Percentiles rank a stretch among this genome's conserved stretches.
These are phyloP conservation scores for Jatropha multifida DNA, from an alignment of 441 rosid genomes.

Conservation along the genomic window DNA sequence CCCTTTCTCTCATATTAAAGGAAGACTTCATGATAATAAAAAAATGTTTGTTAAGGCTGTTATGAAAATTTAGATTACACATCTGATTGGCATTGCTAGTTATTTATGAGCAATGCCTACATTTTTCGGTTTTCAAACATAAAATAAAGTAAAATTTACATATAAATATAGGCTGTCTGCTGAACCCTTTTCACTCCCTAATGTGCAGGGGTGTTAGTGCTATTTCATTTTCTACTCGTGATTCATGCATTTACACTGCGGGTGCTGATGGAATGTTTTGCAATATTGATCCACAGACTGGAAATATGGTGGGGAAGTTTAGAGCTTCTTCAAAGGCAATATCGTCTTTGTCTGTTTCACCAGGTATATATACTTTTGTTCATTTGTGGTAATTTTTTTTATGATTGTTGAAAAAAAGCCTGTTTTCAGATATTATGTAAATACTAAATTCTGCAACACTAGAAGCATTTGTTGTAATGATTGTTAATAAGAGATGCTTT, in stretches of 20 bases:
- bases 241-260: constrained; percentile 60
- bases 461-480: background rate
- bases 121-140: background rate
- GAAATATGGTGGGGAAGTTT: constrained; percentile 58
- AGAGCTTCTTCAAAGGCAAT: constrained; percentile 78
- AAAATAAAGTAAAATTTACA: background rate
- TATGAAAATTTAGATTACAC: background rate
- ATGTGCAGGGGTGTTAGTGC: constrained; percentile 85
- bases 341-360: constrained; percentile 73
- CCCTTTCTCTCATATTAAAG: background rate
- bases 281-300: constrained; percentile 54
- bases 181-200: constrained; percentile 15
- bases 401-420: background rate
- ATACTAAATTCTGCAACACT: background rate
- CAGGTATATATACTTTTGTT: constrained; percentile 41
- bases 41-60: background rate
- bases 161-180: background rate
- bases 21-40: background rate
- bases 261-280: constrained; percentile 88
- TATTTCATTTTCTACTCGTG: constrained; percentile 63
- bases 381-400: constrained; percentile 15
- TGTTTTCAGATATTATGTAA: background rate
- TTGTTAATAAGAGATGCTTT: background rate
- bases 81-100: background rate
- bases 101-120: background rate